Percentiles rank a stretch among this genome's conserved stretches.
These are phyloP conservation scores for Aureobasidium pullulans DNA, from an alignment of 2,329 filamentous ascomycete species.

Conservation along the genomic window DNA sequence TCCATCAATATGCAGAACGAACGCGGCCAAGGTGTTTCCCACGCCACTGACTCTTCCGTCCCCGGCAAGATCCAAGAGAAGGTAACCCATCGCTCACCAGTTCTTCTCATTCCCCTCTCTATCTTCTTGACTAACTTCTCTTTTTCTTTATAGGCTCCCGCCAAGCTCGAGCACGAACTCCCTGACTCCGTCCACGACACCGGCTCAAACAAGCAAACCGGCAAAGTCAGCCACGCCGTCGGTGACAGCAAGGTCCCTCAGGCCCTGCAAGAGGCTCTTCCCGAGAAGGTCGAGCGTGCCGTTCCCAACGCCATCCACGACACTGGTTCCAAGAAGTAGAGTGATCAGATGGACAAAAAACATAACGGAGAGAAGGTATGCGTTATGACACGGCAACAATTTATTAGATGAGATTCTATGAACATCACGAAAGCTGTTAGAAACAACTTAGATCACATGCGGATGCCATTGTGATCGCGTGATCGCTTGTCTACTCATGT, in stretches of 20 bases:
- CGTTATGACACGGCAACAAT: too few relatives aligned
- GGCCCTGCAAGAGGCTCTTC: slow-evolving; percentile 37
- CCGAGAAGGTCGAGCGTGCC: slow-evolving; percentile 37
- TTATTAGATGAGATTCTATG: too few relatives aligned
- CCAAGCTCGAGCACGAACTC: slow-evolving; percentile 32
- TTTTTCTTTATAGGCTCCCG: slow-evolving; percentile 19
- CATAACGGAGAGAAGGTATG: too few relatives aligned
- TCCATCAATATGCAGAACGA: slow-evolving; percentile 21
- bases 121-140: background rate
- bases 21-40: slow-evolving; percentile 34
- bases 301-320: slow-evolving; percentile 39
- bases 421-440: too few relatives aligned
- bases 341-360: too few relatives aligned
- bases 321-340: slow-evolving; percentile 16
- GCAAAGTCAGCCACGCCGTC: slow-evolving; percentile 34
- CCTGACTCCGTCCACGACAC: slow-evolving; percentile 35
- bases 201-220: slow-evolving; percentile 25
- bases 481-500: too few relatives aligned
- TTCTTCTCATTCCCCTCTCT: background rate
- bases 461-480: too few relatives aligned
- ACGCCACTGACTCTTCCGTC: slow-evolving; percentile 35
- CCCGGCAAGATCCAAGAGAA: slow-evolving; percentile 33
- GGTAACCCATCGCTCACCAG: slow-evolving; percentile 16
- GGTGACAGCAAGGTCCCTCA: slow-evolving; percentile 36
- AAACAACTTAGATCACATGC: too few relatives aligned